phyloP scores from a whole-genome alignment of 495 filamentous ascomycete genomes.

The Glarea lozoyensis region DNA sequence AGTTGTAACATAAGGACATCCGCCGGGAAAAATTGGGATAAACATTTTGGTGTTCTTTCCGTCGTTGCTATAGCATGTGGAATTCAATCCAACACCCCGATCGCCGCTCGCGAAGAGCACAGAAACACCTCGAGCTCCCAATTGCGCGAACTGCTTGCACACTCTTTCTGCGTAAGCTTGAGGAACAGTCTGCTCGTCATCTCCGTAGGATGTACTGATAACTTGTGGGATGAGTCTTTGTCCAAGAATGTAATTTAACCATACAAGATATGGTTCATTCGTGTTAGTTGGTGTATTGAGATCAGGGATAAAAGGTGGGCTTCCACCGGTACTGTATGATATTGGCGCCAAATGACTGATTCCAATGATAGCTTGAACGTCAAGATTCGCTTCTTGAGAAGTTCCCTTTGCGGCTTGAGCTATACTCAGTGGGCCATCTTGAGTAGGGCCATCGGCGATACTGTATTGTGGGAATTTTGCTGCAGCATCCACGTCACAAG shows the following conservation, averaged over 20 bases:
- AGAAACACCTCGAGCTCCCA: slow-evolving; percentile 61
- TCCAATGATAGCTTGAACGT: slow-evolving; percentile 59
- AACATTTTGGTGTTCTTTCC: slow-evolving; percentile 52
- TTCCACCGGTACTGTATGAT: slow-evolving; percentile 58
- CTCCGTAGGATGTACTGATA: slow-evolving; percentile 63
- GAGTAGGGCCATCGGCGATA: slow-evolving; percentile 45
- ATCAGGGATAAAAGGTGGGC: slow-evolving; percentile 47
- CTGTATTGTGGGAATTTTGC: slow-evolving; percentile 46
- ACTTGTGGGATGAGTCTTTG: slow-evolving; percentile 60
- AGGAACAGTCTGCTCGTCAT: slow-evolving; percentile 56
- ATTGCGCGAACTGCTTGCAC: slow-evolving; percentile 61
- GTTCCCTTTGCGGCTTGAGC: slow-evolving; percentile 18
- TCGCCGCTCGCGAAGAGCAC: slow-evolving; percentile 68
- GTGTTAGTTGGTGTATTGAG: slow-evolving; percentile 29
- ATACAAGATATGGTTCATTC: slow-evolving; percentile 30
- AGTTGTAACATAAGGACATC: slow-evolving; percentile 73
- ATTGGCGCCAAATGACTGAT: slow-evolving; percentile 48
- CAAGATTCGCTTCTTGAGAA: slow-evolving; percentile 60
- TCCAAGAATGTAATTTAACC: slow-evolving; percentile 56
- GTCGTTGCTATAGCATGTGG: slow-evolving; percentile 54
- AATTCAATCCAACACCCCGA: slow-evolving; percentile 44
- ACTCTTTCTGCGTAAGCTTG: slow-evolving; percentile 49
- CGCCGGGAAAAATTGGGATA: slow-evolving; percentile 59
- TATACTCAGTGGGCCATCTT: slow-evolving; percentile 34
- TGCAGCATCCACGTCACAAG: slow-evolving; percentile 37